Evolutionary conservation across 2,329 filamentous ascomycete species (phyloP).

Genomic region (Aspergillus arachidicola): DNA sequence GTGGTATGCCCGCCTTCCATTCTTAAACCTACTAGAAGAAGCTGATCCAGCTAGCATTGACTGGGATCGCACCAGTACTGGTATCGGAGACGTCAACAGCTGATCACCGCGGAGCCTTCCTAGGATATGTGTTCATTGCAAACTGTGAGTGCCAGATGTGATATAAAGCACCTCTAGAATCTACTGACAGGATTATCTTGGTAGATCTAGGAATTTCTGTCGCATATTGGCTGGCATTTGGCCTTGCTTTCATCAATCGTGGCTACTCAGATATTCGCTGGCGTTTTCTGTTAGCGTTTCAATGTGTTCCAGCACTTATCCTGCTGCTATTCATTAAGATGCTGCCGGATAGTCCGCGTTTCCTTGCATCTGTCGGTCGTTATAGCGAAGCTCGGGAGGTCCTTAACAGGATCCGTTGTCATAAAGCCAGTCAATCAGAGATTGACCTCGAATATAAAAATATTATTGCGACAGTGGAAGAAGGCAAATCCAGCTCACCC

Average conservation of each 20-base stretch:
- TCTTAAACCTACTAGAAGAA: too few species aligned
- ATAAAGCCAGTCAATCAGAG: slow-evolving; percentile 22
- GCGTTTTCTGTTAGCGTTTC: slow-evolving; percentile 39
- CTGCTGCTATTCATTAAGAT: slow-evolving; percentile 30
- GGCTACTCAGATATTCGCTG: slow-evolving; percentile 39
- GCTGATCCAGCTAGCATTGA: slow-evolving; percentile 37
- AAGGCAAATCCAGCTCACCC: slow-evolving; percentile 38
- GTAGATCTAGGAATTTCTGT: slow-evolving; percentile 51
- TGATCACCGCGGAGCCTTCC: slow-evolving; percentile 49
- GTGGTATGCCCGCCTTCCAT: slow-evolving; percentile 31
- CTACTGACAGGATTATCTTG: not conserved
- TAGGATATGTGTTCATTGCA: slow-evolving; percentile 57
- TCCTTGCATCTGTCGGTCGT: slow-evolving; percentile 34
- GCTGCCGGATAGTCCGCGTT: slow-evolving; percentile 37
- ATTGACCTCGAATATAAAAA: slow-evolving; percentile 39
- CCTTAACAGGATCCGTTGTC: slow-evolving; percentile 40
- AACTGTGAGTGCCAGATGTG: slow-evolving; percentile 40
- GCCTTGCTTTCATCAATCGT: slow-evolving; percentile 35
- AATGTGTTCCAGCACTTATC: slow-evolving; percentile 35
- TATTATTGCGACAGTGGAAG: slow-evolving; percentile 35
- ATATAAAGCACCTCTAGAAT: too few species aligned
- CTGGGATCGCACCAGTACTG: slow-evolving; percentile 53
- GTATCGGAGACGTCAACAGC: slow-evolving; percentile 54
- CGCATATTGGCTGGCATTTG: slow-evolving; percentile 41
- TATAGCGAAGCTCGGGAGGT: slow-evolving; percentile 53